A percentile compares a stretch with the other conserved stretches of the same genome.
Evolutionary conservation across 306 rosid species (phyloP).

Genomic region (Abrus precatorius): DNA sequence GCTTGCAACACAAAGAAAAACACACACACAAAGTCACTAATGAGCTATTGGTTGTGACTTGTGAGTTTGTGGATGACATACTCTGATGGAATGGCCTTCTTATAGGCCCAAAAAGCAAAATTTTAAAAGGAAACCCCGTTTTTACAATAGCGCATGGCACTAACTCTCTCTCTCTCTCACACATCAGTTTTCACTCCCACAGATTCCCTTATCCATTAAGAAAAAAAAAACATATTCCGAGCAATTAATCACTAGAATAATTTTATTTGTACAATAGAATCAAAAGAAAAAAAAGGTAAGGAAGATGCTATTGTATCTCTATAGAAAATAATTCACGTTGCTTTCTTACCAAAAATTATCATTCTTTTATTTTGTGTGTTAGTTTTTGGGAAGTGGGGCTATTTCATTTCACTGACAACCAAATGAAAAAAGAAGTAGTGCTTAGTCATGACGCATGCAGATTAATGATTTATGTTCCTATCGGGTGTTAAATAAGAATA

Average conservation of each 20-base stretch:
- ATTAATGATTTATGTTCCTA: slow-evolving; percentile 28
- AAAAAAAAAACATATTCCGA: background rate
- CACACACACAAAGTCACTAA: slow-evolving; percentile 26
- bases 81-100: slow-evolving; percentile 41
- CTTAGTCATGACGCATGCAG: slow-evolving; percentile 46
- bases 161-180: slow-evolving; percentile 60
- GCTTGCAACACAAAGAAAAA: background rate
- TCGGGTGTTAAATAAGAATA: slow-evolving; percentile 46
- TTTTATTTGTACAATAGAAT: background rate
- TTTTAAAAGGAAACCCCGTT: slow-evolving; percentile 37
- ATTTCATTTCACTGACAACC: slow-evolving; percentile 60
- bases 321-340: slow-evolving; percentile 17
- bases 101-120: slow-evolving; percentile 53
- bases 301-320: background rate
- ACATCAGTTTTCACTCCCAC: slow-evolving; percentile 21
- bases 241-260: background rate
- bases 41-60: slow-evolving; percentile 31
- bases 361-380: background rate
- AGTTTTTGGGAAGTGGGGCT: slow-evolving; percentile 42
- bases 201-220: slow-evolving; percentile 47
- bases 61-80: slow-evolving; percentile 48
- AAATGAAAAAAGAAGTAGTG: slow-evolving; percentile 55
- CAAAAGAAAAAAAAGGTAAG: background rate
- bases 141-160: slow-evolving; percentile 47
- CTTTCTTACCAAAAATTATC: slow-evolving; percentile 20